Percentiles rank a stretch among this genome's conserved stretches.
Evolutionary conservation across 2,329 filamentous ascomycete species (phyloP).

Genomic region (Delphinella strobiligena): DNA sequence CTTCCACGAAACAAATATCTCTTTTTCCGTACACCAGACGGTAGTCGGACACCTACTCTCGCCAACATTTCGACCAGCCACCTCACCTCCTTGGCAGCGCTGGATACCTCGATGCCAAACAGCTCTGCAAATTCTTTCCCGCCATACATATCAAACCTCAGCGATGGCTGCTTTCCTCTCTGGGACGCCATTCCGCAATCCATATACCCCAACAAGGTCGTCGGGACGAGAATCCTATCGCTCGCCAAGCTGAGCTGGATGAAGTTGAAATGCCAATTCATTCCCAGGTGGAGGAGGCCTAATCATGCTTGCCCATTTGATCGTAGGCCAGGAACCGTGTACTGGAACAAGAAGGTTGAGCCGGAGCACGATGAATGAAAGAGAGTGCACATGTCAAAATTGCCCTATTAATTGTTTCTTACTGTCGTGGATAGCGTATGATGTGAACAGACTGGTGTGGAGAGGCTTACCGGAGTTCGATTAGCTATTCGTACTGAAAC

Average conservation of each 20-base stretch:
- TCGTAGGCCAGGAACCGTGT: slow-evolving; percentile 1
- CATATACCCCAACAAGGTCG: neutral
- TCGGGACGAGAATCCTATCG: slow-evolving; percentile 1
- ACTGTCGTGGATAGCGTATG: no score
- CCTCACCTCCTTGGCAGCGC: slow-evolving; percentile 4
- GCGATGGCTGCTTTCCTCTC: slow-evolving; percentile 6
- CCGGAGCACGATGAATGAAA: slow-evolving; percentile 3
- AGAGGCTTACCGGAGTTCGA: no score
- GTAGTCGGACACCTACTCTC: slow-evolving; percentile 5
- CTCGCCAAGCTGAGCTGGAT: slow-evolving; percentile 3
- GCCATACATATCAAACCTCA: neutral
- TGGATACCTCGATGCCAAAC: neutral
- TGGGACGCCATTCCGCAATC: slow-evolving; percentile 2
- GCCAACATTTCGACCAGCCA: slow-evolving; percentile 4
- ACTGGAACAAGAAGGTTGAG: slow-evolving; percentile 2
- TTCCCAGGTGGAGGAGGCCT: neutral
- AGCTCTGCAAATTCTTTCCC: slow-evolving; percentile 5
- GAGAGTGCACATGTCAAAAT: no score
- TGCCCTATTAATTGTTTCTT: no score
- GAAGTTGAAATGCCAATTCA: slow-evolving; percentile 7
- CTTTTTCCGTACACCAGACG: slow-evolving; percentile 11
- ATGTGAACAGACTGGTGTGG: no score
- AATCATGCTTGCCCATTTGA: slow-evolving; percentile 6
- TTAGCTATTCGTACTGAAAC: no score
- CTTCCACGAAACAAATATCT: slow-evolving; percentile 9